These are phyloP conservation scores for Suhomyces sp. DNA, from an alignment of 805 yeast species.

Conservation along the genomic window DNA sequence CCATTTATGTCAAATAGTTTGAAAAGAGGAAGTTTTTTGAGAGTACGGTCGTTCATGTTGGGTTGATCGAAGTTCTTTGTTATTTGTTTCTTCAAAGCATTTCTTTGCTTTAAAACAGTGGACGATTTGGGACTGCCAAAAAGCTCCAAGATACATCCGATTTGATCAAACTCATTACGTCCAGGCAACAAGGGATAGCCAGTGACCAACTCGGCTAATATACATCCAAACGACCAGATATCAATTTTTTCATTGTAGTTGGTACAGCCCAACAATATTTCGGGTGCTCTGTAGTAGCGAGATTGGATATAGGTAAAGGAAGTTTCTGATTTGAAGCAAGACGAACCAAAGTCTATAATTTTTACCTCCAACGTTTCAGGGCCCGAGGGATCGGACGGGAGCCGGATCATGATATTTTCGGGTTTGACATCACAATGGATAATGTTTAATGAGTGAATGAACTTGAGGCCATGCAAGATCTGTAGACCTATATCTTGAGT, in stretches of 20 bases:
- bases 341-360: slow-evolving; percentile 79
- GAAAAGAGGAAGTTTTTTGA: slow-evolving; percentile 34
- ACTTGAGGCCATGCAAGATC: slow-evolving; percentile 56
- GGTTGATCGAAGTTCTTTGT: slow-evolving; percentile 9
- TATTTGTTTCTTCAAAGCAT: slow-evolving; percentile 24
- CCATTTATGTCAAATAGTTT: slow-evolving; percentile 40
- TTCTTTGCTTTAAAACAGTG: slow-evolving; percentile 38
- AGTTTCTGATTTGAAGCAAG: slow-evolving; percentile 45
- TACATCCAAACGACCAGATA: slow-evolving; percentile 49
- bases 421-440: slow-evolving; percentile 89
- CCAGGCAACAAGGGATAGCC: slow-evolving; percentile 48
- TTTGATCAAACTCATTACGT: slow-evolving; percentile 46
- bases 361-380: slow-evolving; percentile 49
- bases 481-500: slow-evolving; percentile 50
- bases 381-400: slow-evolving; percentile 22
- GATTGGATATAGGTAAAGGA: slow-evolving; percentile 56
- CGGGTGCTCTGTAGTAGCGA: slow-evolving; percentile 77
- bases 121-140: slow-evolving; percentile 48
- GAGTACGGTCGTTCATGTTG: slow-evolving; percentile 27
- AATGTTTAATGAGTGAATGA: slow-evolving; percentile 53
- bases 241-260: slow-evolving; percentile 54
- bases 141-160: slow-evolving; percentile 40
- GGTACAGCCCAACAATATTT: slow-evolving; percentile 62
- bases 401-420: slow-evolving; percentile 66
- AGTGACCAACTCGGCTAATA: slow-evolving; percentile 35